Evolutionary conservation across 2,329 filamentous ascomycete species (phyloP).

Genomic region (Pseudogymnoascus sp.): DNA sequence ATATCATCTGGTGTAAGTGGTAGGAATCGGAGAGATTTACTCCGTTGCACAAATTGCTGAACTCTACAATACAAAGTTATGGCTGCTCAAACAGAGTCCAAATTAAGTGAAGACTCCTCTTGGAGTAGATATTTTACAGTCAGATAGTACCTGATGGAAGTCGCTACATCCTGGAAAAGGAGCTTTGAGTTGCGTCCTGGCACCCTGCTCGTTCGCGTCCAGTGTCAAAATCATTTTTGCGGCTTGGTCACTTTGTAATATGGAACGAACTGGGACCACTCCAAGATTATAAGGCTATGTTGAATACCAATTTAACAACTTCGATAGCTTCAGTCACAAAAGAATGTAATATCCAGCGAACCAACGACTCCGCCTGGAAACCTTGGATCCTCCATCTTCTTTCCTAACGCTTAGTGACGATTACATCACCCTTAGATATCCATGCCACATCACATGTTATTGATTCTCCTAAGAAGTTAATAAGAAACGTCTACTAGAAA

Average conservation of each 20-base stretch:
- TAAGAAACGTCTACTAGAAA: not conserved
- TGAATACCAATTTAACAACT: not conserved
- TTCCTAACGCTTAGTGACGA: not conserved
- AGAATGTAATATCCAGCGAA: not conserved
- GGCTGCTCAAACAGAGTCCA: too few relatives aligned
- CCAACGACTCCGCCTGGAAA: not conserved
- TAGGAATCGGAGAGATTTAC: too few relatives aligned
- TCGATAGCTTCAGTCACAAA: not conserved
- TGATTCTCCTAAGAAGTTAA: not conserved
- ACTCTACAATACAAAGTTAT: too few relatives aligned
- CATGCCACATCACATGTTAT: not conserved
- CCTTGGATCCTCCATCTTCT: not conserved
- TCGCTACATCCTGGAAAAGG: too few relatives aligned
- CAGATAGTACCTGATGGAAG: too few relatives aligned
- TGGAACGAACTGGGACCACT: not conserved
- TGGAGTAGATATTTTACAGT: too few relatives aligned
- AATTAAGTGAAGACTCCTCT: too few relatives aligned
- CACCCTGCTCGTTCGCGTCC: too few relatives aligned
- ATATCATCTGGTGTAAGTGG: too few relatives aligned
- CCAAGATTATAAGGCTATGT: not conserved
- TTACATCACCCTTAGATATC: not conserved
- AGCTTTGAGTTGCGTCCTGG: too few relatives aligned
- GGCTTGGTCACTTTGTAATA: not conserved
- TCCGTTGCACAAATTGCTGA: too few relatives aligned
- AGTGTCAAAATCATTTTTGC: too few relatives aligned